These are phyloP conservation scores for Gastrolobium bilobum DNA, from an alignment of 306 rosid species.

Conservation along the genomic window DNA sequence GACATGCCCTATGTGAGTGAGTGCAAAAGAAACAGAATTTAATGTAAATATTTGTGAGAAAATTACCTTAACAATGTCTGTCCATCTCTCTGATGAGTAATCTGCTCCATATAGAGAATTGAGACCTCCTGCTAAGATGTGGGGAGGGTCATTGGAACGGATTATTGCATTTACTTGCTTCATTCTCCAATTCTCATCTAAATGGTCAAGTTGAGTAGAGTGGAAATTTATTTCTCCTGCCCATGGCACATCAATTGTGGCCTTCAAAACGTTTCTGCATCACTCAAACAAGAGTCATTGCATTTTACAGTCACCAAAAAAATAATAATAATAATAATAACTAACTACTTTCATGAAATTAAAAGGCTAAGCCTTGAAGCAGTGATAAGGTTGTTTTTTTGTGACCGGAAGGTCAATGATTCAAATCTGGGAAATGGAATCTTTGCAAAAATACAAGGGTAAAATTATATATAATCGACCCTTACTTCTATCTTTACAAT, in stretches of 20 bases:
- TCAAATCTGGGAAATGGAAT: too few relatives aligned
- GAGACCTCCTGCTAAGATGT: slow-evolving; percentile 84
- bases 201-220: slow-evolving; percentile 91
- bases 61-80: slow-evolving; percentile 72
- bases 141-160: slow-evolving; percentile 74
- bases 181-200: slow-evolving; percentile 96
- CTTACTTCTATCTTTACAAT: too few relatives aligned
- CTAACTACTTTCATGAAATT: neutral
- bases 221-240: slow-evolving; percentile 79
- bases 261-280: slow-evolving; percentile 81
- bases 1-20: neutral
- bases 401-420: too few relatives aligned
- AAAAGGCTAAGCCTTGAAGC: too few relatives aligned
- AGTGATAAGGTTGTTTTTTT: too few relatives aligned
- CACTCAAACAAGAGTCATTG: slow-evolving; percentile 20
- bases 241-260: slow-evolving; percentile 84
- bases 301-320: neutral
- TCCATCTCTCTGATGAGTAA: slow-evolving; percentile 83
- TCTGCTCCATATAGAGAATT: slow-evolving; percentile 76
- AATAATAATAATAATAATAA: neutral
- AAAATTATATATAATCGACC: too few relatives aligned
- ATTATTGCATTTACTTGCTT: slow-evolving; percentile 78
- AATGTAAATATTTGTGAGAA: neutral
- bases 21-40: neutral
- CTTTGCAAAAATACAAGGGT: too few relatives aligned